Conservation (phyloP, 495 filamentous ascomycete genomes). For the Neurospora tetrasperma region DNA sequence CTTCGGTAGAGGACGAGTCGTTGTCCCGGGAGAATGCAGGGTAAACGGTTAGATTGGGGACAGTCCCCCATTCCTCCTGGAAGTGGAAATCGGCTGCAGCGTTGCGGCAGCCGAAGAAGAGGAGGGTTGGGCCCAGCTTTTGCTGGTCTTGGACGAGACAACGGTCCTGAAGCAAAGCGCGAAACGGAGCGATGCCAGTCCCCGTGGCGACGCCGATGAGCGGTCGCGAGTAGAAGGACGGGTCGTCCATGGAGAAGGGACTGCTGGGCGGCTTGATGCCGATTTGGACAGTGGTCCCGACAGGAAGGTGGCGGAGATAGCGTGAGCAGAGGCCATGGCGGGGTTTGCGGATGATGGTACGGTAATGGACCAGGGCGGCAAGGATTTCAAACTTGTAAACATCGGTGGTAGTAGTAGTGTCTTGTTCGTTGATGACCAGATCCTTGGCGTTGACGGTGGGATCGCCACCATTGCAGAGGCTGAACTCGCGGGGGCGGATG, state of each 20-base stretch:
- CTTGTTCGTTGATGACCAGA: background rate
- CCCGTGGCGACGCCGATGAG: constrained; percentile 78
- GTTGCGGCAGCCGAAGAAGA: constrained; percentile 80
- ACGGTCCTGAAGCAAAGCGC: constrained; percentile 67
- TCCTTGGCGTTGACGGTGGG: background rate
- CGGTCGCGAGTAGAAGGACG: constrained; percentile 29
- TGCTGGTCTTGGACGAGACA: constrained; percentile 8
- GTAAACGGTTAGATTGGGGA: constrained; percentile 43
- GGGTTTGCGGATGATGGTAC: constrained; percentile 75
- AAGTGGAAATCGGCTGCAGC: constrained; percentile 68
- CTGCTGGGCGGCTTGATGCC: constrained; percentile 30
- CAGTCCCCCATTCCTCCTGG: constrained; percentile 54
- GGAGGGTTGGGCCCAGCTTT: constrained; percentile 22
- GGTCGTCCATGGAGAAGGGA: constrained; percentile 3
- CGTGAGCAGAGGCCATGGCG: constrained; percentile 84
- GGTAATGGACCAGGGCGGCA: constrained; percentile 85
- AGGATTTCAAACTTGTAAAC: constrained; percentile 55
- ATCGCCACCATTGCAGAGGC: constrained; percentile 65
- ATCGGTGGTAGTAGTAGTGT: background rate
- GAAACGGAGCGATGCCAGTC: constrained; percentile 84
- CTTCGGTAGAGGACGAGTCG: constrained; percentile 29
- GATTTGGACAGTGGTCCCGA: constrained; percentile 48
- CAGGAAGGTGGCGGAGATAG: constrained; percentile 57
- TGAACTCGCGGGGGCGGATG: constrained; percentile 75
- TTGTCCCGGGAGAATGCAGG: constrained; percentile 69